These are phyloP conservation scores for Termitomyces sp. DNA, from an alignment of 768 basidiomycete genomes.

Conservation along the genomic window DNA sequence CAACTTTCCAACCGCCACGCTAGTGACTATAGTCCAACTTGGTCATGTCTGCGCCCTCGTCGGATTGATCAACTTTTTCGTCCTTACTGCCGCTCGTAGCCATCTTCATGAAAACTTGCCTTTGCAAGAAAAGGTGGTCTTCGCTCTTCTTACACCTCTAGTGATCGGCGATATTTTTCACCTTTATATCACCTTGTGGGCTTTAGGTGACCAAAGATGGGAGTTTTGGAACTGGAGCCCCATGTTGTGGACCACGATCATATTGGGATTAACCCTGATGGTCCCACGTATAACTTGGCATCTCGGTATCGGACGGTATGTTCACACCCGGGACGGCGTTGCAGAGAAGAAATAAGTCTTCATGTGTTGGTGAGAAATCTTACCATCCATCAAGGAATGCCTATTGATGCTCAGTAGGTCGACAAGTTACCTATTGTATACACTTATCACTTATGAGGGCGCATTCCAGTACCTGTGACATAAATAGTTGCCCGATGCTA, in stretches of 20 bases:
- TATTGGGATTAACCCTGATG: conserved; percentile 59
- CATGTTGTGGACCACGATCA: conserved; percentile 63
- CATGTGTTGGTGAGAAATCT: conserved; percentile 1
- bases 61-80: conserved; percentile 63
- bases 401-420: neutral
- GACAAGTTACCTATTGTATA: neutral
- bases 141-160: conserved; percentile 59
- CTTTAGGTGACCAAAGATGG: conserved; percentile 68
- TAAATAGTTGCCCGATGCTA: conserved; percentile 2
- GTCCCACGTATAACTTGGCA: conserved; percentile 72
- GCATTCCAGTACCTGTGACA: neutral
- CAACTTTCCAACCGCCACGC: conserved; percentile 52
- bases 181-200: conserved; percentile 65
- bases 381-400: neutral
- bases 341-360: conserved; percentile 13
- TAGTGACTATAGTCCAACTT: conserved; percentile 69
- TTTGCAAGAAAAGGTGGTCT: conserved; percentile 68
- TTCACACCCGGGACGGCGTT: conserved; percentile 53
- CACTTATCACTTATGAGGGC: neutral
- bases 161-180: conserved; percentile 66
- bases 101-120: conserved; percentile 54
- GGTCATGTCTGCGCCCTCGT: conserved; percentile 74
- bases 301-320: conserved; percentile 69
- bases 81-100: conserved; percentile 55
- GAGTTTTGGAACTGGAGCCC: conserved; percentile 55